Conservation (phyloP, 495 filamentous ascomycete genomes). For the Neurospora sp. region DNA sequence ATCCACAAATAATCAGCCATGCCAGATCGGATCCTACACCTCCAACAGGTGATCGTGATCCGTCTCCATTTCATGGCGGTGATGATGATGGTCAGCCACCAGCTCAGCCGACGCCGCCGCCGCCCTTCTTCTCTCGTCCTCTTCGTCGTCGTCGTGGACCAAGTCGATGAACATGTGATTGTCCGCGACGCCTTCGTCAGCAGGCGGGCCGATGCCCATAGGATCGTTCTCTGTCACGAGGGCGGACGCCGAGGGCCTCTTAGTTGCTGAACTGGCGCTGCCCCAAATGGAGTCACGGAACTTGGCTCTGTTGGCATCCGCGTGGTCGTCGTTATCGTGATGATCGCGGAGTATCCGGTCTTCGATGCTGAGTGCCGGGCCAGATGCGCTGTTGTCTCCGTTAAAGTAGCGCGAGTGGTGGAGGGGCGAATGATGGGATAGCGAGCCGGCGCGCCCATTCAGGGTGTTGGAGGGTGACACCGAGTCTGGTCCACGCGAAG, state of each 20-base stretch:
- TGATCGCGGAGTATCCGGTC: conserved; percentile 29
- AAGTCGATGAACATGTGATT: conserved; percentile 45
- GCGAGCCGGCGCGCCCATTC: conserved; percentile 16
- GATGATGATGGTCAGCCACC: conserved; percentile 27
- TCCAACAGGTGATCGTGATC: not conserved
- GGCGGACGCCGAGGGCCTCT: not conserved
- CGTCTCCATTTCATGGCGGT: conserved; percentile 26
- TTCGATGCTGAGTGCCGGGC: conserved; percentile 28
- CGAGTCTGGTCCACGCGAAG: conserved; percentile 13
- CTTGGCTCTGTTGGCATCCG: conserved; percentile 21
- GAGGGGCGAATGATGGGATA: conserved; percentile 12
- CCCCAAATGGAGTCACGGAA: conserved; percentile 28
- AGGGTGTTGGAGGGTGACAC: conserved; percentile 21
- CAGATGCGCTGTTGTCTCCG: conserved; percentile 19
- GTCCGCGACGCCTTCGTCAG: conserved; percentile 34
- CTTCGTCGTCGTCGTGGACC: conserved; percentile 41
- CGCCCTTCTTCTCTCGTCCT: conserved; percentile 13
- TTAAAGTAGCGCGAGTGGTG: conserved; percentile 30
- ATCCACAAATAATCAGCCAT: not conserved
- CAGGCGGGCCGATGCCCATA: conserved; percentile 19
- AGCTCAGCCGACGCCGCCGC: conserved; percentile 13
- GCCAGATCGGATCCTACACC: not conserved
- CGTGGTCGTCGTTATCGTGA: conserved; percentile 22
- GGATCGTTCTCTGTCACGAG: conserved; percentile 16
- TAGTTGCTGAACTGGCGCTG: conserved; percentile 23